Conservation (phyloP, 495 filamentous ascomycete species). For the Xylaria flabelliformis region DNA sequence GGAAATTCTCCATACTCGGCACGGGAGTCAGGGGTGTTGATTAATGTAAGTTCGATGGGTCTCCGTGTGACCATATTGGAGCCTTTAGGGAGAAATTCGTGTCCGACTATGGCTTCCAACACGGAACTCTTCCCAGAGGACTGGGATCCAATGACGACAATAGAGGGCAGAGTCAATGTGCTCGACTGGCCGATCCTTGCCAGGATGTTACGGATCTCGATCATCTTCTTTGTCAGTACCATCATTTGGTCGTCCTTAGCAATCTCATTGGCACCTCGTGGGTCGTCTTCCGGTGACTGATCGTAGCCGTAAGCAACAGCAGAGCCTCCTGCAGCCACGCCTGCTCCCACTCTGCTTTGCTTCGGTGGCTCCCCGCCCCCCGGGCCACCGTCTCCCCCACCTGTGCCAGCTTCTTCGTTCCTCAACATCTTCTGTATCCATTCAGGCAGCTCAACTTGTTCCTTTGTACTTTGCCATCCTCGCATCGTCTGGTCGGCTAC, state of each 20-base stretch:
- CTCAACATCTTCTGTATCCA: constrained; percentile 83
- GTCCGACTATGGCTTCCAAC: constrained; percentile 94
- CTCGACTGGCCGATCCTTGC: constrained; percentile 90
- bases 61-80: constrained; percentile 97
- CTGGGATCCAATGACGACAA: constrained; percentile 98
- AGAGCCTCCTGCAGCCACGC: constrained; percentile 63
- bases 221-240: constrained; percentile 98
- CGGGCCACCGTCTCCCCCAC: constrained; percentile 50
- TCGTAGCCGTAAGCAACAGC: constrained; percentile 81
- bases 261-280: constrained; percentile 60
- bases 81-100: constrained; percentile 97
- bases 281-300: constrained; percentile 73
- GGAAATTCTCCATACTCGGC: constrained; percentile 97
- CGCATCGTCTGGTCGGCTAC: constrained; percentile 77
- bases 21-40: constrained; percentile 92
- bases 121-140: constrained; percentile 99
- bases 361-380: constrained; percentile 59
- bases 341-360: constrained; percentile 66
- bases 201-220: constrained; percentile 92
- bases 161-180: constrained; percentile 86
- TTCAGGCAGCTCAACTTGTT: constrained; percentile 75
- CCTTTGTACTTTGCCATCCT: constrained; percentile 86
- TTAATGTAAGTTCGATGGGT: constrained; percentile 94
- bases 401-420: constrained; percentile 57
- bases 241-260: constrained; percentile 99